Evolutionary conservation across 2,329 filamentous ascomycete species (phyloP), one percentile per base, ranked within the genome.

Genomic region (Microsporum ferrugineum): DNA sequence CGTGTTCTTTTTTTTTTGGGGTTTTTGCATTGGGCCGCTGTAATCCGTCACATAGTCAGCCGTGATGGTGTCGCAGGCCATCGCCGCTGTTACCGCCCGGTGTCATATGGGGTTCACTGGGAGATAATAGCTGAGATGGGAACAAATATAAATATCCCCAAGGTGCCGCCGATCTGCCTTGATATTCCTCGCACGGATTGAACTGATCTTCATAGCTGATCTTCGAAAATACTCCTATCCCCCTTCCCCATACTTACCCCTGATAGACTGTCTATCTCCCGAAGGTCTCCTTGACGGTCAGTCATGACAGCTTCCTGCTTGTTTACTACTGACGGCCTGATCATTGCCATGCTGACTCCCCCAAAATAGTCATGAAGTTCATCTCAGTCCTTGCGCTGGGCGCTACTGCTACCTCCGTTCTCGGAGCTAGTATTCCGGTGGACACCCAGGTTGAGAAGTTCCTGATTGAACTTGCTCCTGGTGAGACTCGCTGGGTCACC

Each of bases 401-500:
- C 65, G 62, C 59, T 38, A 34, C 60, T 12, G 59, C 41, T 34
- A 17, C 51, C 33, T 36, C 51, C 51, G 51, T 55, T 7, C 51
- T 55, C 51, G 51, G 51, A 55, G 51, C 51, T 36, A 55, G 51
- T 12, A 31, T 55, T 14, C 51, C 51, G n/a, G 51, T 55, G 5
- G 51, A 55, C 14, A 38, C 51, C 51, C 12, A n/a, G 29, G 33
- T 17, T 14, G 58, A 63, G 14, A 79, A 80, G 67, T 94, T 82
- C 73, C 80, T 95, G 55, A 85, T 99, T 65, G 91, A 97, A 78
- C 80, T 94, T 33, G 82, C 84, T 23, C 90, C 90, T 2, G 90
- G 88, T 61, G 82, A 92, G 71, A 91, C 86, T 29, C 79, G 82
- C 79, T 94, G 89, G 88, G 87, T 96, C 36, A 95, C 89, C 0